phyloP scores from a whole-genome alignment of 805 yeast species.

The Yarrowia osloensis region DNA sequence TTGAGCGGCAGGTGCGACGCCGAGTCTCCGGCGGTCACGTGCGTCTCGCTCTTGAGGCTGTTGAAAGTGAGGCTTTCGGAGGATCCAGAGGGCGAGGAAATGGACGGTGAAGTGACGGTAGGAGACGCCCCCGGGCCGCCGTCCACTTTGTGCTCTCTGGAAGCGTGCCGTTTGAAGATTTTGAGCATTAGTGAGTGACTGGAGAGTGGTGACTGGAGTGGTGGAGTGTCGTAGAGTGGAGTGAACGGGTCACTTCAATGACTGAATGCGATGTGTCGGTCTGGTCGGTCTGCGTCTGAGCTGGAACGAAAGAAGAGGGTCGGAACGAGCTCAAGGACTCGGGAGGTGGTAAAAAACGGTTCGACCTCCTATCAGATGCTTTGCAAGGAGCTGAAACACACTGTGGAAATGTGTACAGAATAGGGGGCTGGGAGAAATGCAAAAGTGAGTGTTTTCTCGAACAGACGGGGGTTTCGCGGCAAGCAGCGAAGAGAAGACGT shows the following conservation, averaged over 20 bases:
- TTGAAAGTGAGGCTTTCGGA: not conserved
- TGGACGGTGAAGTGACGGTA: not conserved
- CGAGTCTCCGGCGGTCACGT: not conserved
- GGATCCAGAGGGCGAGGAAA: not conserved
- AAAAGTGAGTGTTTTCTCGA: not conserved
- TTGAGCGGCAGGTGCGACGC: not conserved
- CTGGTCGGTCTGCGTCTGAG: not conserved
- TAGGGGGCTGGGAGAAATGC: constrained; percentile 11
- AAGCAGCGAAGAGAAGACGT: not conserved
- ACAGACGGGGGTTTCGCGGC: not conserved
- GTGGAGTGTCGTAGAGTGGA: not conserved
- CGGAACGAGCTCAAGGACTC: not conserved
- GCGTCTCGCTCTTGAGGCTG: not conserved
- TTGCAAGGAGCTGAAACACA: not conserved
- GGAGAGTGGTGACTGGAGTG: not conserved
- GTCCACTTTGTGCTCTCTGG: not conserved
- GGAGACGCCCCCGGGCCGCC: not conserved
- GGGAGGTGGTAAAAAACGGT: not conserved
- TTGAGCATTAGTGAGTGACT: not conserved
- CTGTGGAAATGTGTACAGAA: not conserved
- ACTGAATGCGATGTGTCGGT: not conserved
- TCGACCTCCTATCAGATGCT: not conserved
- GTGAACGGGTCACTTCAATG: not conserved
- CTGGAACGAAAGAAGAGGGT: not conserved
- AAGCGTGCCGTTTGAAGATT: not conserved